Conservation (phyloP, 2,329 filamentous ascomycete species). For the Coniella vitis region DNA sequence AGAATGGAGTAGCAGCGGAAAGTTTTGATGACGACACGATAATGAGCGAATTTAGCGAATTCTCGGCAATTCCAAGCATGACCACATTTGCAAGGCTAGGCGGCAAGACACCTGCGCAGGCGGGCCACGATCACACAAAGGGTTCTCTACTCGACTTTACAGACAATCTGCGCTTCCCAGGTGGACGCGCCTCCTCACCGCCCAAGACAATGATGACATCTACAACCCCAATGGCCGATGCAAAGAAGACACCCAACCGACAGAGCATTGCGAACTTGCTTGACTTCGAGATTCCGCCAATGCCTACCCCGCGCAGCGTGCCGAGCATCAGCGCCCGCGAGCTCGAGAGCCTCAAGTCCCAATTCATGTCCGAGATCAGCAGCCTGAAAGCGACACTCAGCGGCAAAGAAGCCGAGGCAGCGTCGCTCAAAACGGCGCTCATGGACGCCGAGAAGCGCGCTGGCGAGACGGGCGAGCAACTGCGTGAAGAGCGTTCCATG, state of each 20-base stretch:
- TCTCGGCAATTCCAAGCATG: conserved; percentile 84
- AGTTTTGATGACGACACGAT: conserved; percentile 52
- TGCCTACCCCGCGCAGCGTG: conserved; percentile 84
- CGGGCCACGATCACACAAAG: conserved; percentile 23
- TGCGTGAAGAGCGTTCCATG: conserved; percentile 67
- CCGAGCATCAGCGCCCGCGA: conserved; percentile 88
- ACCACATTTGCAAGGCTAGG: conserved; percentile 73
- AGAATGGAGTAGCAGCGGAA: no score
- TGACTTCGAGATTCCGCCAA: conserved; percentile 89
- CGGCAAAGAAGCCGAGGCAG: conserved; percentile 87
- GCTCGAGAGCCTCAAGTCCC: conserved; percentile 85
- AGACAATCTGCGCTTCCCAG: conserved; percentile 53
- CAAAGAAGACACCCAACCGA: conserved; percentile 40
- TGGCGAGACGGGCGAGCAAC: conserved; percentile 74
- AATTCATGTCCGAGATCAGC: conserved; percentile 86
- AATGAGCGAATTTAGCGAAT: conserved; percentile 80
- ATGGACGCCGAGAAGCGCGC: conserved; percentile 88
- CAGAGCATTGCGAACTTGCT: conserved; percentile 60
- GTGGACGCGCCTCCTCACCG: conserved; percentile 27
- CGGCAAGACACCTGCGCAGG: conserved; percentile 27
- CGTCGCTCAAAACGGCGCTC: conserved; percentile 79
- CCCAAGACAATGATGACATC: conserved; percentile 24
- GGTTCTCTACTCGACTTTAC: conserved; percentile 73
- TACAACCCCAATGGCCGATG: conserved; percentile 18
- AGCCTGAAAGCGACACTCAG: conserved; percentile 87